Evolutionary conservation across 352 stramenopile genomes (phyloP).

Genomic region (Phytophthora idaei): DNA sequence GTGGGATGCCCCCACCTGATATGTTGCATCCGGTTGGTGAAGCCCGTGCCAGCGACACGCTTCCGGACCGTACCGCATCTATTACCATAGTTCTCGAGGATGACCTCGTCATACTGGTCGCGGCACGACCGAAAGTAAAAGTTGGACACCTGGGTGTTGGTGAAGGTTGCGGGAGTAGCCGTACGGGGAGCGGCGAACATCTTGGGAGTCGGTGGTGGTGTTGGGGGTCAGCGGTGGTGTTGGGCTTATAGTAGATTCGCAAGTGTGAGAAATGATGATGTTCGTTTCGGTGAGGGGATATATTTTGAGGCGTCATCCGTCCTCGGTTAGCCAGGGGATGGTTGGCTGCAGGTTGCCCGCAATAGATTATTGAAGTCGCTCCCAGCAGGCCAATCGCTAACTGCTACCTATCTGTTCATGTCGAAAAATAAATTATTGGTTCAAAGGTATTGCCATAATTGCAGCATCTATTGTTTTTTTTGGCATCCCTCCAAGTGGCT

Average conservation of each 20-base stretch:
- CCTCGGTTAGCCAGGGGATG: too few relatives aligned
- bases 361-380: background rate
- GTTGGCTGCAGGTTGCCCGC: too few relatives aligned
- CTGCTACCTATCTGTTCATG: background rate
- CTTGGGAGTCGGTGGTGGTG: background rate
- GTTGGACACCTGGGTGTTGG: background rate
- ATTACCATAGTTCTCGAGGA: background rate
- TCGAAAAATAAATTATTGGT: background rate
- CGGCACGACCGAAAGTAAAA: background rate
- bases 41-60: background rate
- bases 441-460: background rate
- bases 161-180: background rate
- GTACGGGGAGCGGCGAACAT: background rate
- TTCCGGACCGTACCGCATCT: background rate
- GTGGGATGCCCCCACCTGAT: background rate
- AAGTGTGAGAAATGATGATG: background rate
- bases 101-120: background rate
- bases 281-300: background rate
- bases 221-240: background rate
- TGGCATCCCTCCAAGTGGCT: background rate
- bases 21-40: background rate
- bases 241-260: background rate
- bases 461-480: background rate
- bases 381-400: background rate
- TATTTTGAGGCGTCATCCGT: too few relatives aligned